Conservation (phyloP, 140 eudicot genomes). For the Stevia rebaudiana region DNA sequence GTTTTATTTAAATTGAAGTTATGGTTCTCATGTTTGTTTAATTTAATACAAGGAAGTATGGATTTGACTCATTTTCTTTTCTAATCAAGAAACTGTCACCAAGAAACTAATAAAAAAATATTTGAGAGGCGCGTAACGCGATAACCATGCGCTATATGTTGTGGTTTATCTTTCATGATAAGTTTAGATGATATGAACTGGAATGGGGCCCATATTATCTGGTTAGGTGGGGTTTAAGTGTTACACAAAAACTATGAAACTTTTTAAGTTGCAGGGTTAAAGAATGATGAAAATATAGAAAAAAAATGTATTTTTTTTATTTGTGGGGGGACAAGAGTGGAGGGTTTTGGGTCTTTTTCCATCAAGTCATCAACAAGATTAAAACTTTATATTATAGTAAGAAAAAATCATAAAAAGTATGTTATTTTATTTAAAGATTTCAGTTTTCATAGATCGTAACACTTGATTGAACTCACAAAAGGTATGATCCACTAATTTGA, state of each 20-base stretch:
- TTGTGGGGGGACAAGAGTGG: slow-evolving; percentile 19
- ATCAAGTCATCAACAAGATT: neutral
- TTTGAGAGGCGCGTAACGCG: neutral
- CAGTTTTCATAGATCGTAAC: neutral
- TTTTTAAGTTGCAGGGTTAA: slow-evolving; percentile 21
- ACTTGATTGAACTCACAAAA: neutral
- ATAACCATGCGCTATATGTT: slow-evolving; percentile 10
- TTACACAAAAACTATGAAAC: slow-evolving; percentile 31
- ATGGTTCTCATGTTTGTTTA: neutral
- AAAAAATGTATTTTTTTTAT: slow-evolving; percentile 14
- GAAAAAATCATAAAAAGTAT: neutral
- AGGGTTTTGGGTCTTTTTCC: slow-evolving; percentile 9
- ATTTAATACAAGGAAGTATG: neutral
- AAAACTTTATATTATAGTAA: neutral
- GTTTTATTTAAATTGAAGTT: slow-evolving; percentile 2
- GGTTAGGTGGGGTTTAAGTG: slow-evolving; percentile 32
- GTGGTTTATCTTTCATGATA: slow-evolving; percentile 17
- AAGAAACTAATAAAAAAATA: neutral
- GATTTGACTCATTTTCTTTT: slow-evolving; percentile 6
- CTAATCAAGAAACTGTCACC: neutral
- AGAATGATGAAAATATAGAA: slow-evolving; percentile 20
- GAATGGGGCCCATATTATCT: slow-evolving; percentile 29
- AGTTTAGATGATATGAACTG: neutral
- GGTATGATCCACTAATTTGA: slow-evolving; percentile 8
- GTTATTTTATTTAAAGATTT: neutral